Base-by-base conservation (phyloP, 768 basidiomycete genomes). In the Dioszegia crocea region DNA sequence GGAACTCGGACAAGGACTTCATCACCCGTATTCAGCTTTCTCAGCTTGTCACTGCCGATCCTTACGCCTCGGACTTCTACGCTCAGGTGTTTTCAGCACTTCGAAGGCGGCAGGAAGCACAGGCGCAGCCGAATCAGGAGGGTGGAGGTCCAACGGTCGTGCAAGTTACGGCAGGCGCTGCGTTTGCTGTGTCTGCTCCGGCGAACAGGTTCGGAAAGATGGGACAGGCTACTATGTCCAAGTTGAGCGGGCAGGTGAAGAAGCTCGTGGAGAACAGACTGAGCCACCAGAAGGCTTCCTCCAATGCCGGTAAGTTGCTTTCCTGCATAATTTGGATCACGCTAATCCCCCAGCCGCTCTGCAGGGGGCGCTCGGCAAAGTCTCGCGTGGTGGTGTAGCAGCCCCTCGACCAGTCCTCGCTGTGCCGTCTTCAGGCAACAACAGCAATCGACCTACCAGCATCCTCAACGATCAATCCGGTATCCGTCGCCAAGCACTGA, bases 1-100 rank as follows among this genome's bases (percentile, higher is more conserved):
- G 70, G 17, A 64, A 73, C 39, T 76, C 75, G 11, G 96, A 99
- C 81, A 98, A 98, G 79, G 96, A 98, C 73, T 99, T 98, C 74
- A 98, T 99, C 78, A 98, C 96, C 33, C 86, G 96, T 24, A 98
- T 99, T 63, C 96, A 99, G 77, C 90, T 99, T 31, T 97, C 94
- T 1, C 96, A 98, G 72, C 87, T 98, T 40, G 92, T 96, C 43
- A 94, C 92, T 5, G 87, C 89, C 70, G 96, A 99, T 78, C 96
- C 96, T 0, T 98, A 94, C 76, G 86, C 89, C 30, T 94, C 98
- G 63, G 96, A 99, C 75, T 99, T 97, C 76, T 99, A 99, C 71
- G 96, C 92, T 11, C 93, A 98, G 77, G 92, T 97, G 2, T 92
- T 89, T 72, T 86, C 88, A 38, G 88, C 89, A 1, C 84, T 94